Conservation (phyloP, 208 protist genomes). For the Histomonas meleagridis region DNA sequence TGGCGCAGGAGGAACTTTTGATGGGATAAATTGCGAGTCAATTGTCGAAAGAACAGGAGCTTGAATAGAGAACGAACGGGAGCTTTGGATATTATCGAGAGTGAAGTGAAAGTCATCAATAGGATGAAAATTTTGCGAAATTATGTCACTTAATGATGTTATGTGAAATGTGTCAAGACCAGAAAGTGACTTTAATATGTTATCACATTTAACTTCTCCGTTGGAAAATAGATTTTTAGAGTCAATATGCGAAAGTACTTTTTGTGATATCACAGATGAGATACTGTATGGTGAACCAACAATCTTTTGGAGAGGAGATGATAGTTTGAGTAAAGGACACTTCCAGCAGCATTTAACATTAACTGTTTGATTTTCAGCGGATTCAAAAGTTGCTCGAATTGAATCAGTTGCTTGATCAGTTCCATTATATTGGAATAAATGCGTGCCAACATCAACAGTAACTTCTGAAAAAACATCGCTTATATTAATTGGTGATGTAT, state of each 20-base stretch:
- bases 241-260: constrained; percentile 9
- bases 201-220: background rate
- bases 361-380: background rate
- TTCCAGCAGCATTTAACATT: background rate
- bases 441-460: background rate
- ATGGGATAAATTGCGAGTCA: background rate
- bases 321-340: background rate
- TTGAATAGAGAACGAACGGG: background rate
- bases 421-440: background rate
- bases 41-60: background rate
- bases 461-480: background rate
- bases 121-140: background rate
- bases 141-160: background rate
- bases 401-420: background rate
- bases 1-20: background rate
- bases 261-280: background rate
- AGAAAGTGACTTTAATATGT: background rate
- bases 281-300: background rate
- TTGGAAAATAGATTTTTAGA: background rate
- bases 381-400: background rate
- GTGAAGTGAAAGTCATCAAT: background rate
- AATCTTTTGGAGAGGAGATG: background rate
- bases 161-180: background rate
- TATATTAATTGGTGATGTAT: background rate
- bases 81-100: background rate